Evolutionary conservation across 768 basidiomycete genomes (phyloP), one percentile per base, ranked within the genome.

Genomic region (Boletus rubescentipes): DNA sequence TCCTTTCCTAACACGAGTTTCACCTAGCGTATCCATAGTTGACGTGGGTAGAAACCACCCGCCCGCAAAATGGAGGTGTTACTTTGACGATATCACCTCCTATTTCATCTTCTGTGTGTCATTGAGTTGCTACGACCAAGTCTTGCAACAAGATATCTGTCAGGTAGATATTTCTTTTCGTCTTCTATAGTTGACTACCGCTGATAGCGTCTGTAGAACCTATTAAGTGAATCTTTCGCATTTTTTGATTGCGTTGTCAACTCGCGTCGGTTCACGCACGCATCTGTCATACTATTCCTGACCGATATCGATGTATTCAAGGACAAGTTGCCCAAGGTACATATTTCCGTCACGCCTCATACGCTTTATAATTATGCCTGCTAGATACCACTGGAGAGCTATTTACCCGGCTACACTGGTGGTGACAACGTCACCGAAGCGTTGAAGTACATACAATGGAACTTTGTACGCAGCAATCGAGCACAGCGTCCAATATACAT

Each of bases 271-370:
- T 31, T 54, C 45, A 4, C 15, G 21, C 39, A 5, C 29, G 21
- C 52, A 3, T 45, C 29, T 15, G 2, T 54, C 26, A 46, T 46
- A 18, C 38, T 55, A 8, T 20, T 46, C 9, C 38, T 55, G 20
- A 54, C 51, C 14, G 14, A 46, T 31, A 11, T 46, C 9, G 54
- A 36, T 2, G 3, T 9, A 9, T 54, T 55, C 38, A 29, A 36
- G 14, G 26, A 31, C 44, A 55, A 54, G 34, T 45, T 51, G 29
- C 32, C 30, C 35, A 38, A 51, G 43, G 54, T 55, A 20, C 26
- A 29, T 14, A 15, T n/a, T 30, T 21, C 12, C 18, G 12, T 30
- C 36, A 30, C 20, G 12, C 4, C 2, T 2, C 29, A 8, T 15
- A 16, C 3, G 15, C 9, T 18, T 29, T 30, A 36, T 5, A 11